phyloP scores from a whole-genome alignment of 495 filamentous ascomycete species.

The Penicillium cinerascens region DNA sequence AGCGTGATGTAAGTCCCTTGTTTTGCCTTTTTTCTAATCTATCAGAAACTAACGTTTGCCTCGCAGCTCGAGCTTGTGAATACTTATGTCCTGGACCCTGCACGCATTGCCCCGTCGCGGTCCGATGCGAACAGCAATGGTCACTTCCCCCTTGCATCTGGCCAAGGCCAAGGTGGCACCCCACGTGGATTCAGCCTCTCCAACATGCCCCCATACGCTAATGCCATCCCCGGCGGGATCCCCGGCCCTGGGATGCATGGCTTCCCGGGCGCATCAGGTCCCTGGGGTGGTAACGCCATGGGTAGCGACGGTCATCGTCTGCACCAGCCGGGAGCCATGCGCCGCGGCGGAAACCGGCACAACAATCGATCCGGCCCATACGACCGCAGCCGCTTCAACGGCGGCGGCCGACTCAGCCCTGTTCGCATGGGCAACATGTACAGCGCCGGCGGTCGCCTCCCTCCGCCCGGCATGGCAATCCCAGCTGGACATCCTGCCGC shows the following conservation, averaged over 20 bases:
- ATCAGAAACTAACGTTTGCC: neutral
- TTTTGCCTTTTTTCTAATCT: neutral
- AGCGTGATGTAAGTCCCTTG: slow-evolving; percentile 70
- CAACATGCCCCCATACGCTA: slow-evolving; percentile 52
- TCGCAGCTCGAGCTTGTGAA: slow-evolving; percentile 80
- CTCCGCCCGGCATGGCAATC: slow-evolving; percentile 34
- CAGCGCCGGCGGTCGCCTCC: slow-evolving; percentile 33
- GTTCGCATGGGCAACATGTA: slow-evolving; percentile 38
- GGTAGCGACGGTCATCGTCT: slow-evolving; percentile 38
- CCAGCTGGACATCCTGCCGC: slow-evolving; percentile 44
- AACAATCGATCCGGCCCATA: slow-evolving; percentile 56
- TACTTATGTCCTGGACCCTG: slow-evolving; percentile 86
- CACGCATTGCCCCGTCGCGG: slow-evolving; percentile 85
- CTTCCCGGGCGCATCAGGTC: slow-evolving; percentile 53
- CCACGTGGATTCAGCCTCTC: slow-evolving; percentile 87
- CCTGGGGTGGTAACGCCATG: slow-evolving; percentile 45
- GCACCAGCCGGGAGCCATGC: slow-evolving; percentile 58
- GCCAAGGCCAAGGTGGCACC: slow-evolving; percentile 73
- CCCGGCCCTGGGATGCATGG: slow-evolving; percentile 40
- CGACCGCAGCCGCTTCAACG: slow-evolving; percentile 47
- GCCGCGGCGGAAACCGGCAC: slow-evolving; percentile 51
- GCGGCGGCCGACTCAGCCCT: slow-evolving; percentile 40
- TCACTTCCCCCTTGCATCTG: slow-evolving; percentile 78
- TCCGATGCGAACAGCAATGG: slow-evolving; percentile 98
- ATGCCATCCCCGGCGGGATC: slow-evolving; percentile 32